These are phyloP conservation scores for Sclerotinia spermophila DNA, from an alignment of 2,329 filamentous ascomycete genomes.

Conservation along the genomic window DNA sequence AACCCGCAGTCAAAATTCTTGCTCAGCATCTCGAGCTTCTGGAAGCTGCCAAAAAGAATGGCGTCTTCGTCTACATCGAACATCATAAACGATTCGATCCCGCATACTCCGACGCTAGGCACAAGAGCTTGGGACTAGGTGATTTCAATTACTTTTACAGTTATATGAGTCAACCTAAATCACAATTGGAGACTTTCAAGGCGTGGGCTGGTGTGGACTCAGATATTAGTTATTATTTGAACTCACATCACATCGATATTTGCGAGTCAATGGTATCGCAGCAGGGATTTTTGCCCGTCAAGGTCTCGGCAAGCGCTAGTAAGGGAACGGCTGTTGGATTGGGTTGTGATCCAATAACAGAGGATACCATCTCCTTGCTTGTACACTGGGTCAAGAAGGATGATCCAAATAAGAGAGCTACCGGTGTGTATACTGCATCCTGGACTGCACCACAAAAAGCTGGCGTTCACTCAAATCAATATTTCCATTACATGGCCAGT, in stretches of 20 bases:
- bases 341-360: constrained; percentile 75
- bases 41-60: constrained; percentile 65
- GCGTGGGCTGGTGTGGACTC: constrained; percentile 72
- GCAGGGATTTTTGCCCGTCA: constrained; percentile 69
- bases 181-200: constrained; percentile 36
- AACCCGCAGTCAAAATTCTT: constrained; percentile 84
- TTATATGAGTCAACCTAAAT: constrained; percentile 50
- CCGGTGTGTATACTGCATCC: constrained; percentile 86
- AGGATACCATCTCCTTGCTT: constrained; percentile 89
- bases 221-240: constrained; percentile 94
- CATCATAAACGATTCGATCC: constrained; percentile 97
- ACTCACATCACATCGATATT: constrained; percentile 90
- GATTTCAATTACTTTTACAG: constrained; percentile 99
- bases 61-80: constrained; percentile 89
- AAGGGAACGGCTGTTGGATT: constrained; percentile 74
- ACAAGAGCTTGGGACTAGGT: constrained; percentile 70
- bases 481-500: constrained; percentile 89
- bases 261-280: constrained; percentile 84
- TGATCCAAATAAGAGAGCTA: constrained; percentile 67
- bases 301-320: constrained; percentile 73
- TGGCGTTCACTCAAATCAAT: constrained; percentile 94
- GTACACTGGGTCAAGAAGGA: constrained; percentile 80
- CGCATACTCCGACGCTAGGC: constrained; percentile 82
- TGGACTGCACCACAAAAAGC: constrained; percentile 93
- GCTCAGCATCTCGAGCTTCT: constrained; percentile 75